phyloP scores from a whole-genome alignment of 2,329 filamentous ascomycete genomes.

The Aspergillus versicolor region DNA sequence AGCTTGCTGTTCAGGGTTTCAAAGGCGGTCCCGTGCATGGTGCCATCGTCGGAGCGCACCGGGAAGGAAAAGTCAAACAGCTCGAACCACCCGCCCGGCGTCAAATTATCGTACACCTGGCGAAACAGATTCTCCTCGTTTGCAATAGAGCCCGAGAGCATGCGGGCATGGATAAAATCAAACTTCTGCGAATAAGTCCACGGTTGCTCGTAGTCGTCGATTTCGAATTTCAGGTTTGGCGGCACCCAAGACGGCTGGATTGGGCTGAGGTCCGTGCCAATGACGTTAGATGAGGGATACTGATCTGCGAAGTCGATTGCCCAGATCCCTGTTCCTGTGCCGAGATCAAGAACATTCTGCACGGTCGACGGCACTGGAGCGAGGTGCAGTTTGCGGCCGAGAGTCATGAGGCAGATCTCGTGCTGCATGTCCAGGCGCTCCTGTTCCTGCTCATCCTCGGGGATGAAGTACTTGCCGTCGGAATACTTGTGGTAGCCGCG shows the following conservation, averaged over 20 bases:
- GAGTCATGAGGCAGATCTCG: conserved; percentile 16
- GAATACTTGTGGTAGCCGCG: conserved; percentile 35
- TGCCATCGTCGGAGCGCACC: conserved; percentile 27
- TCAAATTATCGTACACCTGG: conserved; percentile 21
- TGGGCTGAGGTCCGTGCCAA: conserved; percentile 50
- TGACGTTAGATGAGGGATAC: conserved; percentile 42
- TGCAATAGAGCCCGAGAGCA: conserved; percentile 17
- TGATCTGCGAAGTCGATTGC: conserved; percentile 32
- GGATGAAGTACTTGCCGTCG: conserved; percentile 26
- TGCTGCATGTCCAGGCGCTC: conserved; percentile 29
- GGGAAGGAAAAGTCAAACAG: conserved; percentile 23
- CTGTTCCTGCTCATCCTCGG: conserved; percentile 35
- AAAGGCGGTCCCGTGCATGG: conserved; percentile 18
- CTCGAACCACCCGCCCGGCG: conserved; percentile 32
- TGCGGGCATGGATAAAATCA: conserved; percentile 32
- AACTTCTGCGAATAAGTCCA: conserved; percentile 28
- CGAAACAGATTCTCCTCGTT: conserved; percentile 14
- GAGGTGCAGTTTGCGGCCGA: conserved; percentile 25
- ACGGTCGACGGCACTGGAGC: conserved; percentile 22
- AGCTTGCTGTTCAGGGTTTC: conserved; percentile 9
- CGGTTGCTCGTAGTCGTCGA: conserved; percentile 29
- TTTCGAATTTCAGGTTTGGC: conserved; percentile 32
- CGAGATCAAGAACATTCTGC: conserved; percentile 39
- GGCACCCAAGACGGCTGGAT: conserved; percentile 47
- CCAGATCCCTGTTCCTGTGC: conserved; percentile 42